Conservation (phyloP, 305 asterid species). For the Fraxinus velutina region DNA sequence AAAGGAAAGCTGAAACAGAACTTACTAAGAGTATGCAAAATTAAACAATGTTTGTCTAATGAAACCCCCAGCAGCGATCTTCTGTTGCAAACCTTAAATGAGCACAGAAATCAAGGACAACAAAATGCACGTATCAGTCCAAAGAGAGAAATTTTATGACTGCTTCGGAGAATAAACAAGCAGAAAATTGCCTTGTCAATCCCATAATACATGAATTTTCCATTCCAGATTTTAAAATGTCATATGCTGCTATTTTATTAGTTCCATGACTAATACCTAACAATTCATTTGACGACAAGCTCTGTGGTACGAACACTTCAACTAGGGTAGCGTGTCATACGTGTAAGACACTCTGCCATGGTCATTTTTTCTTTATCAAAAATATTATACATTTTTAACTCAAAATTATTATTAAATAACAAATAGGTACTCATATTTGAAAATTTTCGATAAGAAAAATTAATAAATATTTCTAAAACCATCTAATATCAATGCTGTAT, state of each 20-base stretch:
- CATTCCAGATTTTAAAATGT: neutral
- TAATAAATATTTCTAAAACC: conserved; percentile 3
- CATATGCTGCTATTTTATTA: neutral
- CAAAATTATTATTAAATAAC: neutral
- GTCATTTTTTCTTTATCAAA: neutral
- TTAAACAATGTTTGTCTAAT: conserved; percentile 65
- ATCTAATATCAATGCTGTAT: conserved; percentile 7
- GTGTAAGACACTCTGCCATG: neutral
- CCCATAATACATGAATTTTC: neutral
- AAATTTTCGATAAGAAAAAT: neutral
- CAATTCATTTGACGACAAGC: neutral
- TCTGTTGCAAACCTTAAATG: conserved; percentile 82
- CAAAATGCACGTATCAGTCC: neutral
- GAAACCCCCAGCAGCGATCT: conserved; percentile 73
- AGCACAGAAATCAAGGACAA: conserved; percentile 15
- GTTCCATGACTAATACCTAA: neutral
- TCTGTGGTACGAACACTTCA: neutral
- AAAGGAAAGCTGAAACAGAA: conserved; percentile 23
- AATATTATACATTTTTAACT: neutral
- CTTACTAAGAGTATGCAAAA: conserved; percentile 78
- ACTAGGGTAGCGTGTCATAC: neutral
- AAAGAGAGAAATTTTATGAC: neutral
- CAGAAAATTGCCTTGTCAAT: neutral
- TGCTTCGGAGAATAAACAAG: neutral
- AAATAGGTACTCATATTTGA: neutral